phyloP scores from a whole-genome alignment of 2,329 filamentous ascomycete species.

The Seiridium cupressi region DNA sequence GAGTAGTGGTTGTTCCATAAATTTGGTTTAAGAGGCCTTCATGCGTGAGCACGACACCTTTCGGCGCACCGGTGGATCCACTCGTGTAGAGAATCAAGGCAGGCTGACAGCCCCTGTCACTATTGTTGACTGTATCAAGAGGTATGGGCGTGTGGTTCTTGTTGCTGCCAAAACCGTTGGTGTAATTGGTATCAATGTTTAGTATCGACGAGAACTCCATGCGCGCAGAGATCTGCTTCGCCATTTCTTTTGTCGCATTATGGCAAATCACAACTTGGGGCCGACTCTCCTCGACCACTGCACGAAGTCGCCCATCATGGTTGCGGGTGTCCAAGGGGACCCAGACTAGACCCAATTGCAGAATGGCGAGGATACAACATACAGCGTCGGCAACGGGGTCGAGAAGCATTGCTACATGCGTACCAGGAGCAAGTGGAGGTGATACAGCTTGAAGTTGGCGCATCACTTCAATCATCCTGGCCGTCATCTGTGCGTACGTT shows the following conservation, averaged over 20 bases:
- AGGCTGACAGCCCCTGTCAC: neutral
- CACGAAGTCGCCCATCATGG: constrained; percentile 3
- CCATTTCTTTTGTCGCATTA: neutral
- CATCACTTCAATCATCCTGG: constrained; percentile 22
- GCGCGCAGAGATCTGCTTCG: neutral
- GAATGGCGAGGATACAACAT: constrained; percentile 37
- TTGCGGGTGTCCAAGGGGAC: constrained; percentile 39
- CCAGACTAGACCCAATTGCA: constrained; percentile 34
- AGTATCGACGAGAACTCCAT: neutral
- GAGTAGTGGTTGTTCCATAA: neutral
- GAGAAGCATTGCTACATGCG: constrained; percentile 37
- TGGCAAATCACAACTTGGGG: constrained; percentile 6
- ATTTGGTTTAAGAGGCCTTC: constrained; percentile 1
- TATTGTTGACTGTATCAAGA: neutral
- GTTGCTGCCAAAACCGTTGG: too few relatives aligned
- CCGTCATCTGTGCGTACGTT: constrained; percentile 34
- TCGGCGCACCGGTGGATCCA: constrained; percentile 23
- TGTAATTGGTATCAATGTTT: neutral
- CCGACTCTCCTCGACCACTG: neutral
- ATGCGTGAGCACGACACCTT: constrained; percentile 26
- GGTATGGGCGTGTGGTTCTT: neutral
- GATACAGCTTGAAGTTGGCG: too few relatives aligned
- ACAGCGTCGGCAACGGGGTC: constrained; percentile 33
- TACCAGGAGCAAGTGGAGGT: constrained; percentile 26
- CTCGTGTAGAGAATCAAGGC: constrained; percentile 20